Base-by-base conservation (phyloP, 139 green algal species). In the Micractinium conductrix region DNA sequence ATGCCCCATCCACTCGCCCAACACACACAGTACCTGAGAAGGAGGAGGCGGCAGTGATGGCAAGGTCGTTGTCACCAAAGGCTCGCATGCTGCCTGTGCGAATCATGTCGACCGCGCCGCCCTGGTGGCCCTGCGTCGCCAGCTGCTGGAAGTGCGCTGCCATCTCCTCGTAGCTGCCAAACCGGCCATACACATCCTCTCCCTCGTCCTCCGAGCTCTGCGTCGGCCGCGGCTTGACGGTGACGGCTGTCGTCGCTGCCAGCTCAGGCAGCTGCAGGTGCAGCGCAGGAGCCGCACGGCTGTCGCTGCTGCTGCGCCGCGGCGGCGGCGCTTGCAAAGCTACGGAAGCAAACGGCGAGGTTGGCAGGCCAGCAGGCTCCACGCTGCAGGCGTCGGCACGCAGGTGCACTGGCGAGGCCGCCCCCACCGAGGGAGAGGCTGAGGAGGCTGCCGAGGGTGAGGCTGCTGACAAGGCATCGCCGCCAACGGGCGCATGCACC, bases 151-250 rank as follows among this genome's bases (percentile, higher is more conserved):
- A 81, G 53, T 81, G 75, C 6, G 38, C 33, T 12, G 70, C 53
- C 76, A 72, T 82, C 38, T 82, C 76, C 14, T 82, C 38, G 28
- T 82, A 82, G 76, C 76, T 82, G 76, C 55, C 40, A n/a, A 58
- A 82, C 1, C 28, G 76, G 0, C 58, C 55, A 72, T 73, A 73
- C 76, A 82, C 76, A 82, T 82, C 76, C 76, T 72, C 38, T 0
- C 76, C 75, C 37, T 70, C 75, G 6, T 38, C 76, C 38, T 45
- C 38, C 28, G 72, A n/a, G n/a, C n/a, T n/a, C n/a, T n/a, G n/a
- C n/a, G n/a, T n/a, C n/a, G n/a, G n/a, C n/a, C n/a, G n/a, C n/a
- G n/a, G n/a, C n/a, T n/a, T n/a, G n/a, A n/a, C n/a, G n/a, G n/a
- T n/a, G n/a, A n/a, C n/a, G n/a, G n/a, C n/a, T n/a, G n/a, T n/a